Evolutionary conservation across 2,329 filamentous ascomycete genomes (phyloP), one percentile per base, ranked within the genome.

Genomic region (Fusarium odoratissimum): DNA sequence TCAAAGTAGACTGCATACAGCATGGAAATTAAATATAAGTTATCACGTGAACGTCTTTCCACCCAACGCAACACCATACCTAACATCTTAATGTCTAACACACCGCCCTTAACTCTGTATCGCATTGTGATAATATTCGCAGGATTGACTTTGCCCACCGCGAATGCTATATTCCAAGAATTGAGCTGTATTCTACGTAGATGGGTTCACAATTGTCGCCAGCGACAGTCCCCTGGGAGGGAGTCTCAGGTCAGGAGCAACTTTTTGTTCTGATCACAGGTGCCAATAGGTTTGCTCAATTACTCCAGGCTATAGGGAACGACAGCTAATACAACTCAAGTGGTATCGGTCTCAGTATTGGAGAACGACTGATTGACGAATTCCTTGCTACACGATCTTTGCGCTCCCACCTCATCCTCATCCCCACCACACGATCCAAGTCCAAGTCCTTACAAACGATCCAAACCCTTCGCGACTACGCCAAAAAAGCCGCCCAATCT

Each of bases 311-410:
- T 17, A 14, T 37, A 46, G 5, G 35, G 19, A 21, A 6, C 13
- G 23, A 44, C 17, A 46, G n/a, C 69, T 77, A 49, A 76, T 46
- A 28, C 46, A 21, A 46, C 38, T 35, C 49, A 81, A 98, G 95
- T 80, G 95, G 95, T 68, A 90, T 98, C 48, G 95, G 95, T 48
- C 92, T 95, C 76, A 91, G 92, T 61, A 95, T 93, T 75, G 93
- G 93, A 80, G 90, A 93, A 78, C 93, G 94, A 68, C 87, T 97
- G 63, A 95, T 97, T 76, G 94, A 97, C 84, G 93, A 97, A 77
- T 98, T 97, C 85, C 90, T 97, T 67, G 84, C 86, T 66, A 89
- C 90, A 17, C 91, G 90, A 40, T 89, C 92, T 35, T 85, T 90
- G 54, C 85, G 86, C 35, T 88, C 93, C 64, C 90, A 92, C 77